These are phyloP conservation scores for Setaria italica DNA, from an alignment of 202 grass and related monocot genomes.

Conservation along the genomic window DNA sequence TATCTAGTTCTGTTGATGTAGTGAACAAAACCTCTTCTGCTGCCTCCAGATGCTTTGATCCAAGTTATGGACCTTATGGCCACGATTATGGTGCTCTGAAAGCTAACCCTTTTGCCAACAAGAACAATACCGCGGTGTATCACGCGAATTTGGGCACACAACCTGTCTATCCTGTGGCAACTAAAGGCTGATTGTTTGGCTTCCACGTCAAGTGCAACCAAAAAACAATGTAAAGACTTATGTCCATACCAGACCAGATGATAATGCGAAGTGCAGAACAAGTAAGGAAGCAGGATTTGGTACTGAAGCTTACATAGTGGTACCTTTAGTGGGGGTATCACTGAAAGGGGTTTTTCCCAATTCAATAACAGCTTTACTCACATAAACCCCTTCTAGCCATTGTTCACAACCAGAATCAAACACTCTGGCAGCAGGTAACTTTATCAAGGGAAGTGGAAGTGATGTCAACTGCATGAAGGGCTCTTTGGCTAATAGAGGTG, in stretches of 20 bases:
- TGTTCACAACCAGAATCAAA: too few species aligned
- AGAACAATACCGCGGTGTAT: slow-evolving; percentile 34
- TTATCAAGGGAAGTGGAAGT: slow-evolving; percentile 43
- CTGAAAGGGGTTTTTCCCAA: slow-evolving; percentile 43
- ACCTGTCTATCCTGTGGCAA: slow-evolving; percentile 40
- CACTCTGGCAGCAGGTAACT: not conserved
- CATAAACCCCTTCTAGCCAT: slow-evolving; percentile 24
- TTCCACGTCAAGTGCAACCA: slow-evolving; percentile 30
- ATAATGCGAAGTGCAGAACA: slow-evolving; percentile 38
- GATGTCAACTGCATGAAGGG: slow-evolving; percentile 44
- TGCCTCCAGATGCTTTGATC: slow-evolving; percentile 42
- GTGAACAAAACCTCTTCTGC: slow-evolving; percentile 24
- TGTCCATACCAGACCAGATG: slow-evolving; percentile 41
- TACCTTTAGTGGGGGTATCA: slow-evolving; percentile 20
- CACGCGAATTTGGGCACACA: slow-evolving; percentile 32
- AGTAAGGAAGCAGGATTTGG: slow-evolving; percentile 43
- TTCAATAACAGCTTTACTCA: slow-evolving; percentile 44
- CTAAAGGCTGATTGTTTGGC: slow-evolving; percentile 42
- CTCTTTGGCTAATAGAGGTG: slow-evolving; percentile 24
- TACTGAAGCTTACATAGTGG: slow-evolving; percentile 41
- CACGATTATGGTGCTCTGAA: slow-evolving; percentile 33
- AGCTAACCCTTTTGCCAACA: slow-evolving; percentile 43
- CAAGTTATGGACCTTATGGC: slow-evolving; percentile 45
- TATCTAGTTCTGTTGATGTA: slow-evolving; percentile 22
- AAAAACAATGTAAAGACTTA: slow-evolving; percentile 42